Base-by-base conservation (phyloP, 2,329 filamentous ascomycete species). In the Gremmenia infestans region DNA sequence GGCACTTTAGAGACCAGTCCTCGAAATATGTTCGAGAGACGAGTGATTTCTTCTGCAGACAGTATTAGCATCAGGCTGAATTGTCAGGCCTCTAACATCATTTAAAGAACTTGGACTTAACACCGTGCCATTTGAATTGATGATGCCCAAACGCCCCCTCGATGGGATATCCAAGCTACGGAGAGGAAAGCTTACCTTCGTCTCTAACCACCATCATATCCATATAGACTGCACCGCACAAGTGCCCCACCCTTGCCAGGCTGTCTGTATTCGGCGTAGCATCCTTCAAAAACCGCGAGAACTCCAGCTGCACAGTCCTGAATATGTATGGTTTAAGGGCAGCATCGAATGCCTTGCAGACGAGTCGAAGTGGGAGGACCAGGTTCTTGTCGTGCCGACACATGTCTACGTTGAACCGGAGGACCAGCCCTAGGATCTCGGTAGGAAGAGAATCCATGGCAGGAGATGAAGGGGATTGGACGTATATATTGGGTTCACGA, bases 131-230 rank as follows among this genome's bases (percentile, higher is more conserved):
- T 42, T 25, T 17, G 40, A 45, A 51, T 14, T 8, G 5, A n/a
- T 9, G n/a, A 35, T 53, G 32, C 35, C 9, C 36, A 12, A 19
- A 37, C 23, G 11, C 14, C 15, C n/a, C 14, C 14, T 39, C 15
- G 15, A 48, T 19, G 17, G 8, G 3, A 48, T 45, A 50, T 9
- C 40, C 35, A 37, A 51, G 37, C 4, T 17, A 45, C n/a, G 17
- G 39, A 43, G 45, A 15, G 22, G 17, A 40, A 12, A 43, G 60
- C 74, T 60, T 68, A 80, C 78, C 64, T 52, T 80, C 76, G 62
- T 81, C 78, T 60, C 78, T 73, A 39, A 81, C 66, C 15, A 80
- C 72, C 76, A 78, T 80, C 65, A 81, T 67, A 62, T 81, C 78
- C 48, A 81, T 70, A 56, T 76, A 78, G 4, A 81, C 62, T 32